phyloP scores from a whole-genome alignment of 1,139 yeast species.

The Kodamaea sp. region DNA sequence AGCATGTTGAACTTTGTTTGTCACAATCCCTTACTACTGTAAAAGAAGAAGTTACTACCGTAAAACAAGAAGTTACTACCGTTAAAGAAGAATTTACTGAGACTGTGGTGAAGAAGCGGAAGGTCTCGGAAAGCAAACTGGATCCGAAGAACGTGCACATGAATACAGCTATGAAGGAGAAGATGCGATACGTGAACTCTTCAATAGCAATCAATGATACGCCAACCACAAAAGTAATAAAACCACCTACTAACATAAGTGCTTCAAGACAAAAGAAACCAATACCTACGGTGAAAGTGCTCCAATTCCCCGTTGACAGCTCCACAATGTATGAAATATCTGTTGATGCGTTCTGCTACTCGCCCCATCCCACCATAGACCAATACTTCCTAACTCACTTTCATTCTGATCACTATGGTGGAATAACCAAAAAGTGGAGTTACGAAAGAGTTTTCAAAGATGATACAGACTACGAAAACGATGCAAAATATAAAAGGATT shows the following conservation, averaged over 20 bases:
- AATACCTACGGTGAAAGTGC: conserved; percentile 57
- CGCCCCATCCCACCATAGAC: conserved; percentile 44
- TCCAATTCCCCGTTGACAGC: conserved; percentile 38
- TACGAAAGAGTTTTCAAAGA: conserved; percentile 39
- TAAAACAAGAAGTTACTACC: too few relatives aligned
- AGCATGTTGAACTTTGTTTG: conserved; percentile 63
- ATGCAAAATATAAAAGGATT: conserved; percentile 42
- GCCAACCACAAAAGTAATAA: conserved; percentile 15
- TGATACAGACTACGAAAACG: conserved; percentile 31
- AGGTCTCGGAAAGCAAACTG: conserved; percentile 8
- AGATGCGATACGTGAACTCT: conserved; percentile 17
- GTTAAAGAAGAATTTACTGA: too few relatives aligned
- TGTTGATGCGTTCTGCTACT: conserved; percentile 70
- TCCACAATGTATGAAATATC: conserved; percentile 38
- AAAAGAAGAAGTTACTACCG: too few relatives aligned
- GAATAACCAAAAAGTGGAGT: conserved; percentile 75
- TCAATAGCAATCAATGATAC: conserved; percentile 1
- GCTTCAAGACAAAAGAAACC: conserved; percentile 29
- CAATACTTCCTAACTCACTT: conserved; percentile 75
- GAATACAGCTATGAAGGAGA: conserved; percentile 5
- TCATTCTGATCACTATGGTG: conserved; percentile 93
- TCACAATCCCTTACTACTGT: conserved; percentile 1
- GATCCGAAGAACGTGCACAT: background rate
- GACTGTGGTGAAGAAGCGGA: too few relatives aligned
- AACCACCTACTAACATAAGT: conserved; percentile 23